Percentiles rank a stretch among this genome's conserved stretches.
Conservation (phyloP, 345 rosid genomes). For the Limnanthes douglasii region DNA sequence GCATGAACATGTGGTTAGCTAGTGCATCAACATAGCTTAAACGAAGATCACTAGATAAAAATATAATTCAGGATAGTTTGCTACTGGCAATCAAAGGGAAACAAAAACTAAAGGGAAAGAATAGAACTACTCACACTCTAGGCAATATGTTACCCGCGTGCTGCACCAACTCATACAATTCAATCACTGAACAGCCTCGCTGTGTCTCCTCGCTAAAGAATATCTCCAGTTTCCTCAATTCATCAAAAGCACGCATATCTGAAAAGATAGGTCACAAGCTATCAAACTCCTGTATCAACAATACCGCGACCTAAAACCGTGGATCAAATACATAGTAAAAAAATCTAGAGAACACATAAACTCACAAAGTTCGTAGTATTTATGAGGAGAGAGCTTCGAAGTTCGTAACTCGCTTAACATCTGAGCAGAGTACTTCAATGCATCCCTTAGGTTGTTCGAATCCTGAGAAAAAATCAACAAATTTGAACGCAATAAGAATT, state of each 20-base stretch:
- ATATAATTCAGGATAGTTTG: too few species aligned
- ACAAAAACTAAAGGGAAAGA: background rate
- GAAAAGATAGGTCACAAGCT: conserved; percentile 6
- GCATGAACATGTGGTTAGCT: too few species aligned
- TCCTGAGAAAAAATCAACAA: conserved; percentile 64
- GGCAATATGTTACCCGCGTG: conserved; percentile 98
- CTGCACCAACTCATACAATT: conserved; percentile 94
- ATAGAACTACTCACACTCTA: conserved; percentile 47
- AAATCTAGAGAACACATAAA: conserved; percentile 11
- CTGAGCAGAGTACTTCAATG: conserved; percentile 96
- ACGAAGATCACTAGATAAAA: too few species aligned
- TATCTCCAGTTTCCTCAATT: conserved; percentile 82
- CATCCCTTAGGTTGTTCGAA: conserved; percentile 88
- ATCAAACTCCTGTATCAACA: too few species aligned
- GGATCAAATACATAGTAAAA: too few species aligned
- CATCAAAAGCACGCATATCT: conserved; percentile 99
- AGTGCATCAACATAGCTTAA: too few species aligned
- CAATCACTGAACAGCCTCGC: conserved; percentile 89
- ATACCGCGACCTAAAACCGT: too few species aligned
- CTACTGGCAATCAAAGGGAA: too few species aligned
- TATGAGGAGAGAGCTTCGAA: conserved; percentile 93
- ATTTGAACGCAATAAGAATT: too few species aligned
- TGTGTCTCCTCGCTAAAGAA: conserved; percentile 91
- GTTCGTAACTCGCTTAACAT: conserved; percentile 97
- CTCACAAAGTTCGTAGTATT: conserved; percentile 91